Evolutionary conservation across 495 filamentous ascomycete species (phyloP).

Genomic region (Talaromyces stipitatus): DNA sequence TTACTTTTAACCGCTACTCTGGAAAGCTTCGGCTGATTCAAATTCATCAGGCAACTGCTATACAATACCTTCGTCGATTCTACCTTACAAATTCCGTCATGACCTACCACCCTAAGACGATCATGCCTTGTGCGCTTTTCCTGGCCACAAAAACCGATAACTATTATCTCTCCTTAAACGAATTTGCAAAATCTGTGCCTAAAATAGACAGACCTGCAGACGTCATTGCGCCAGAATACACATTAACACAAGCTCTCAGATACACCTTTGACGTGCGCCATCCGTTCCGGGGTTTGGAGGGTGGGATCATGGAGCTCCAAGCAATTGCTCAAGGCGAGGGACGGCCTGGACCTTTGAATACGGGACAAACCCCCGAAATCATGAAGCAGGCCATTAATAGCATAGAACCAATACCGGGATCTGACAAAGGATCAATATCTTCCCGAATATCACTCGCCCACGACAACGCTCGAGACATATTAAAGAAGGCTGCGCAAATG

Average conservation of each 20-base stretch:
- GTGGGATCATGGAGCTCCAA: constrained; percentile 74
- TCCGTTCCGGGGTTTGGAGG: constrained; percentile 80
- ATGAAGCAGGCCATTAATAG: constrained; percentile 24
- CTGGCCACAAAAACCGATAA: constrained; percentile 89
- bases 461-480: constrained; percentile 55
- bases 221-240: constrained; percentile 81
- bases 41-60: constrained; percentile 62
- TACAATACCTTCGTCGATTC: constrained; percentile 88
- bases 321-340: constrained; percentile 50
- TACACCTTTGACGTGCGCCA: constrained; percentile 92
- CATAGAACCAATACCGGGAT: constrained; percentile 17
- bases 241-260: constrained; percentile 85
- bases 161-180: constrained; percentile 61
- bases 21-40: not conserved
- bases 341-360: constrained; percentile 27
- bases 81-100: constrained; percentile 90
- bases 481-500: constrained; percentile 72
- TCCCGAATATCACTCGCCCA: constrained; percentile 61
- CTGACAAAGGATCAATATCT: constrained; percentile 18
- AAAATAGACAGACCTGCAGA: constrained; percentile 60
- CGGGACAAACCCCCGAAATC: constrained; percentile 26
- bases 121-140: constrained; percentile 81
- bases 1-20: not conserved
- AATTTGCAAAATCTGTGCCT: constrained; percentile 55
- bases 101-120: constrained; percentile 84